Conservation (phyloP, 2,329 filamentous ascomycete species). For the Lasiodiplodia gonubiensis region DNA sequence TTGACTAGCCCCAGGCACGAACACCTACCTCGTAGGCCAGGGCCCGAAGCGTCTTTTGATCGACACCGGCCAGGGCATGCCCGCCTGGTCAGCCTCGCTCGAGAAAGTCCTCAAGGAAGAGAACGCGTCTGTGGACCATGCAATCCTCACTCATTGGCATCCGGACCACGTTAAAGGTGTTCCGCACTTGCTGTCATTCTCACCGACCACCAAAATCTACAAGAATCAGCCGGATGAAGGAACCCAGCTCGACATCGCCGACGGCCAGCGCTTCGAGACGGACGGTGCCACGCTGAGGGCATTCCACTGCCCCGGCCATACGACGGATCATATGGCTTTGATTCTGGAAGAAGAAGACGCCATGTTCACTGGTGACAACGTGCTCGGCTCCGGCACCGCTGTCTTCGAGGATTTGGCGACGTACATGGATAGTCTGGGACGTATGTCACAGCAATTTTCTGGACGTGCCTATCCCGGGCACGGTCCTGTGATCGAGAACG, state of each 20-base stretch:
- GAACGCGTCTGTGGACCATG: conserved; percentile 69
- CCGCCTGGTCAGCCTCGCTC: conserved; percentile 73
- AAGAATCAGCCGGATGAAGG: conserved; percentile 60
- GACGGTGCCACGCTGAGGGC: conserved; percentile 72
- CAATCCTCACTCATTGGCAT: conserved; percentile 92
- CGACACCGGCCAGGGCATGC: conserved; percentile 85
- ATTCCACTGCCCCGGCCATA: conserved; percentile 74
- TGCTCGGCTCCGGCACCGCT: conserved; percentile 83
- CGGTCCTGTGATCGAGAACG: conserved; percentile 77
- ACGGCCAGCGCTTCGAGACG: conserved; percentile 62
- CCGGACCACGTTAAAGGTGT: conserved; percentile 83
- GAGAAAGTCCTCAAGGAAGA: conserved; percentile 69
- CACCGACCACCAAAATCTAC: conserved; percentile 67
- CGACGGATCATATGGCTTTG: conserved; percentile 81
- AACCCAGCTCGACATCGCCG: conserved; percentile 59
- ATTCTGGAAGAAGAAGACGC: conserved; percentile 77
- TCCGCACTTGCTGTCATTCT: conserved; percentile 67
- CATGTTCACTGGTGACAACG: conserved; percentile 88
- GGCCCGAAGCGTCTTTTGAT: conserved; percentile 77
- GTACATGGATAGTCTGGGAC: conserved; percentile 72
- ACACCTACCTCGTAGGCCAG: conserved; percentile 89
- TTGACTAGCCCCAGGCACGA: conserved; percentile 65
- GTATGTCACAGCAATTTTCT: conserved; percentile 69
- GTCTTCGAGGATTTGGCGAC: conserved; percentile 78
- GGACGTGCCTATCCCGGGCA: conserved; percentile 87